Conservation (phyloP, 2,329 filamentous ascomycete genomes). For the Tolypocladium ophioglossoides region DNA sequence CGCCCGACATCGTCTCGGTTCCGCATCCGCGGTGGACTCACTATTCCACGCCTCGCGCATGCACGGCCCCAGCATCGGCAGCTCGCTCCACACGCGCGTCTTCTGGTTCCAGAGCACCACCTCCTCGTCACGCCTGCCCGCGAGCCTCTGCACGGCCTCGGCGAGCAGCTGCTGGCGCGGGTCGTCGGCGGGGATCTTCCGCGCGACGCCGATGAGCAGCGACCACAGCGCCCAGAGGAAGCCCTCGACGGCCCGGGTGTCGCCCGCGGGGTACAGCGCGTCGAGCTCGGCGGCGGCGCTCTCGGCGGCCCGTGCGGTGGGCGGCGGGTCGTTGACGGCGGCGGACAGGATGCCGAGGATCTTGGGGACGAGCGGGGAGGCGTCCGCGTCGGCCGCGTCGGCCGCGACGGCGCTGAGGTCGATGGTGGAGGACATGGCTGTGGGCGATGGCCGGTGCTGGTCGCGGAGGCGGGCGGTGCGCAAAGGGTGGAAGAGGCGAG, state of each 20-base stretch:
- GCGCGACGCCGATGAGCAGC: slow-evolving; percentile 12
- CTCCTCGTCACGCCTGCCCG: slow-evolving; percentile 10
- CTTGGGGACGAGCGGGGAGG: background rate
- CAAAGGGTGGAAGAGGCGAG: background rate
- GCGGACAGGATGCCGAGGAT: slow-evolving; percentile 13
- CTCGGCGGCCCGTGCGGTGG: slow-evolving; percentile 8
- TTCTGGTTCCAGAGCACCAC: slow-evolving; percentile 17
- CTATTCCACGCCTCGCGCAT: slow-evolving; percentile 20
- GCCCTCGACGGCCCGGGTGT: slow-evolving; percentile 9
- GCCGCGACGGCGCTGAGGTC: background rate
- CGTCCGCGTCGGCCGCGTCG: background rate
- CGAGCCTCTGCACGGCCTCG: slow-evolving; percentile 10
- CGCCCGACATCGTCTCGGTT: background rate
- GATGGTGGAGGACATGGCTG: background rate
- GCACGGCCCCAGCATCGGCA: slow-evolving; percentile 18
- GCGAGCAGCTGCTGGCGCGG: slow-evolving; percentile 13
- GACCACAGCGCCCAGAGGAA: slow-evolving; percentile 20
- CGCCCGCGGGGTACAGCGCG: slow-evolving; percentile 10
- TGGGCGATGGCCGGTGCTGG: too few relatives aligned
- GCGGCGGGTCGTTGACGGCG: slow-evolving; percentile 10
- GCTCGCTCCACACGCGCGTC: slow-evolving; percentile 16
- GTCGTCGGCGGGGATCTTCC: slow-evolving; percentile 15
- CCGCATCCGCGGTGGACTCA: slow-evolving; percentile 4
- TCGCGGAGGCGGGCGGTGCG: too few relatives aligned
- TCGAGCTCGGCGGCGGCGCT: slow-evolving; percentile 14